phyloP scores from a whole-genome alignment of 2,329 filamentous ascomycete genomes.

The Emericellopsis atlantica region DNA sequence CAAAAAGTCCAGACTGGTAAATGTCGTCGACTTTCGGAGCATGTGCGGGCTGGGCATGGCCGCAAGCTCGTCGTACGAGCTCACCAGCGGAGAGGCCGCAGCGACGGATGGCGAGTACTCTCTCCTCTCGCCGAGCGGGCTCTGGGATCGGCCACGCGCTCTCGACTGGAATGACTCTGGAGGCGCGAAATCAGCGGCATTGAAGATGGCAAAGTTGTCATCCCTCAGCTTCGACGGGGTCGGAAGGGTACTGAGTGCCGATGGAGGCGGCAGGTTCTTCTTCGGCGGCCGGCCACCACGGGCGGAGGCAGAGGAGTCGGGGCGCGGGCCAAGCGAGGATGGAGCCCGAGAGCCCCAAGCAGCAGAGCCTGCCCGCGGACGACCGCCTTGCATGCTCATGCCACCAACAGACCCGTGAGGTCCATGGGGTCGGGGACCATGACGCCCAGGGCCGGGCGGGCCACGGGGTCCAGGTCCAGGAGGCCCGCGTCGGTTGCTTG shows the following conservation, averaged over 20 bases:
- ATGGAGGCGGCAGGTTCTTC: constrained; percentile 53
- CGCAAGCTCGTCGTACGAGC: constrained; percentile 76
- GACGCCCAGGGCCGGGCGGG: constrained; percentile 9
- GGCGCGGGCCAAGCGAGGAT: constrained; percentile 35
- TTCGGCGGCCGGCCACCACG: constrained; percentile 28
- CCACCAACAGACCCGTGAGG: constrained; percentile 36
- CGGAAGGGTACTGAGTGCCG: constrained; percentile 62
- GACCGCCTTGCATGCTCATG: constrained; percentile 35
- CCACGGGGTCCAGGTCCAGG: constrained; percentile 15
- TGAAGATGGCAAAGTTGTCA: constrained; percentile 58
- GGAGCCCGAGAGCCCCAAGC: constrained; percentile 13
- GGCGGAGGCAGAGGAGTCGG: constrained; percentile 52
- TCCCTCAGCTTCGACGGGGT: constrained; percentile 78
- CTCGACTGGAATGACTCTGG: constrained; percentile 55
- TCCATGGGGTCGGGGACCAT: constrained; percentile 20
- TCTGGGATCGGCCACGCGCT: constrained; percentile 55
- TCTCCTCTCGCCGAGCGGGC: constrained; percentile 48
- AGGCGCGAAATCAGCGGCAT: constrained; percentile 76
- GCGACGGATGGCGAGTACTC: constrained; percentile 66
- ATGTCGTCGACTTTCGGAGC: constrained; percentile 66
- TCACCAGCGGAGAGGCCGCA: constrained; percentile 65
- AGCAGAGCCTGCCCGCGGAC: constrained; percentile 37
- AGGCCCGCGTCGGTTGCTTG: constrained; percentile 35
- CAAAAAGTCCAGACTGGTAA: constrained; percentile 70
- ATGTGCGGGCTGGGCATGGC: constrained; percentile 78